These are phyloP conservation scores for Pythium biforme DNA, from an alignment of 352 stramenopile species.

Conservation along the genomic window DNA sequence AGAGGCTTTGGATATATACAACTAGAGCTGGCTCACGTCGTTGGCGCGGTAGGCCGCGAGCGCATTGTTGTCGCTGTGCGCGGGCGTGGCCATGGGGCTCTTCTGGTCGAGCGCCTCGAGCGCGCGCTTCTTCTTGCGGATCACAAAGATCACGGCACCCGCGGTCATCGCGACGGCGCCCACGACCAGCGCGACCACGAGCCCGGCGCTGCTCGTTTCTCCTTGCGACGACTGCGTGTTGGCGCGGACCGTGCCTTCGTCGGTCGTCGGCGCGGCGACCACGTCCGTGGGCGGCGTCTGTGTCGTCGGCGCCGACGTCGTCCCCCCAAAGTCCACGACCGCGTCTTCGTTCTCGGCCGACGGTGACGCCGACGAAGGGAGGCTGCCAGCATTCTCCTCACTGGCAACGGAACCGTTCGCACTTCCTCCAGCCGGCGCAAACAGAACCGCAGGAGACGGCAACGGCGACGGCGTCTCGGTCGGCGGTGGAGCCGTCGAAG, in stretches of 20 bases:
- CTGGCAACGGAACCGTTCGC: not conserved
- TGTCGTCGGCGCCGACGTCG: not conserved
- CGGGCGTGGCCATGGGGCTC: constrained; percentile 33
- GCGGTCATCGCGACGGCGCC: constrained; percentile 33
- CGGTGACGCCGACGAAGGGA: no score
- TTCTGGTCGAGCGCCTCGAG: constrained; percentile 41
- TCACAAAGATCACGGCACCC: constrained; percentile 41
- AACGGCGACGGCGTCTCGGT: not conserved
- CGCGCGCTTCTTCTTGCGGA: constrained; percentile 54
- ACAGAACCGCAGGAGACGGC: not conserved
- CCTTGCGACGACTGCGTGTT: constrained; percentile 47
- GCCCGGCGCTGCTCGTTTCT: constrained; percentile 28
- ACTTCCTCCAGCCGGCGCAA: not conserved
- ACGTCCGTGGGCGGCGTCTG: not conserved
- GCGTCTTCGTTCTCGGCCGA: constrained; percentile 18
- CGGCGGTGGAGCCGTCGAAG: constrained; percentile 20
- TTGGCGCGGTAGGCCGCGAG: constrained; percentile 3
- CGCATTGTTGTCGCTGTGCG: constrained; percentile 2
- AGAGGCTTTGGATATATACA: not conserved
- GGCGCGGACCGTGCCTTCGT: constrained; percentile 20
- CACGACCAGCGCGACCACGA: constrained; percentile 34
- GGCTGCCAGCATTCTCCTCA: not conserved
- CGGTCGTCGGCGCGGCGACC: not conserved
- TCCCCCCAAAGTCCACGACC: constrained; percentile 1
- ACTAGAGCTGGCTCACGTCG: constrained; percentile 12